Conservation (phyloP, 2,329 filamentous ascomycete species). For the Neofusicoccum kwambonambiense region DNA sequence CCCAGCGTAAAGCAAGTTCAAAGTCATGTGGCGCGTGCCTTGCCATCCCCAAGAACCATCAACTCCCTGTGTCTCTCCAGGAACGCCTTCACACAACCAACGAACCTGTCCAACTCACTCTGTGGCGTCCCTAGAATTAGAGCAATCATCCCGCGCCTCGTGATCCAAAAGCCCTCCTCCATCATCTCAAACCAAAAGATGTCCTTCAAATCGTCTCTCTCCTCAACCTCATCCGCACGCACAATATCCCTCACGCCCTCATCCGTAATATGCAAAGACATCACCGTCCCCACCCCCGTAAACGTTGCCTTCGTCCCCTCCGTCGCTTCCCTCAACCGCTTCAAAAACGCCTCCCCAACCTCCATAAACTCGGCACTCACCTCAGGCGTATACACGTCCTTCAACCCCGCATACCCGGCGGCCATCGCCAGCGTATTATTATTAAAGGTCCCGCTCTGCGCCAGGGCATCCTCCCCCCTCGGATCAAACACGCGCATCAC, state of each 20-base stretch:
- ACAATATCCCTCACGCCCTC: conserved; percentile 30
- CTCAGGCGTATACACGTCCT: conserved; percentile 36
- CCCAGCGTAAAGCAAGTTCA: no score
- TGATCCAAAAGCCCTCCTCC: conserved; percentile 37
- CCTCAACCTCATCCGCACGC: conserved; percentile 27
- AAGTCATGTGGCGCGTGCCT: no score
- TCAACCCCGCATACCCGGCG: conserved; percentile 48
- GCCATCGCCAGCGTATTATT: conserved; percentile 65
- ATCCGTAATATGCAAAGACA: conserved; percentile 37
- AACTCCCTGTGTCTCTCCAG: conserved; percentile 22
- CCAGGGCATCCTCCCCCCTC: conserved; percentile 39
- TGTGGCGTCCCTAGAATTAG: conserved; percentile 35
- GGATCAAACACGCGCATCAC: conserved; percentile 62
- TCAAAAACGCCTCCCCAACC: conserved; percentile 32
- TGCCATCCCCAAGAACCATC: not conserved
- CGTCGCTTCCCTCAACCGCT: conserved; percentile 27
- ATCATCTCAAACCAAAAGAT: conserved; percentile 40
- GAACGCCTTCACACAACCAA: conserved; percentile 25
- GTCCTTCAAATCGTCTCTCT: conserved; percentile 31
- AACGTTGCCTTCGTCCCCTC: conserved; percentile 37
- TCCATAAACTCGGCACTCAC: conserved; percentile 30
- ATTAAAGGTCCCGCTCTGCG: conserved; percentile 66
- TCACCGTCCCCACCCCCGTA: conserved; percentile 37
- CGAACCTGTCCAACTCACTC: conserved; percentile 35
- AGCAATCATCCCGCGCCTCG: conserved; percentile 35